A percentile compares a stretch with the other conserved stretches of the same genome.
Conservation (phyloP, 164 flowering plant genomes). For the Chimonanthus praecox region DNA sequence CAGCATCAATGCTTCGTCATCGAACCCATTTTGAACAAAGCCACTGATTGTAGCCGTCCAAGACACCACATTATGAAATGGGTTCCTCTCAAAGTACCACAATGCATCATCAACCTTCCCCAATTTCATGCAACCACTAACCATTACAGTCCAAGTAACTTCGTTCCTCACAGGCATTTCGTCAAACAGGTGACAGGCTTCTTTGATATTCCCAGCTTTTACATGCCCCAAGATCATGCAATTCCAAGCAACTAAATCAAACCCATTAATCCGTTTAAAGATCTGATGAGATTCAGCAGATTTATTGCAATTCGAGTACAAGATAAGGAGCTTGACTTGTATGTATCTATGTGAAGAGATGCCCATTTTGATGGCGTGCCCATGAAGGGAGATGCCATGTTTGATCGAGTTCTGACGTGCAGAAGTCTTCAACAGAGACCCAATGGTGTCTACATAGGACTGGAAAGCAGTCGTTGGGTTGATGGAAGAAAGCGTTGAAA, state of each 20-base stretch:
- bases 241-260: slow-evolving; percentile 25
- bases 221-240: slow-evolving; percentile 14
- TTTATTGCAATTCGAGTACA: slow-evolving; percentile 24
- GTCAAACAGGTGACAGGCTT: slow-evolving; percentile 18
- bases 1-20: slow-evolving; percentile 31
- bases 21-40: slow-evolving; percentile 41
- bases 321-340: slow-evolving; percentile 18
- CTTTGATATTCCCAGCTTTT: slow-evolving; percentile 8
- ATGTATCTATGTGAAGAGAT: slow-evolving; percentile 17
- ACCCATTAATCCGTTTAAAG: slow-evolving; percentile 15
- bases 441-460: slow-evolving; percentile 21
- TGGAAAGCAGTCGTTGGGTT: slow-evolving; percentile 26
- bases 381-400: slow-evolving; percentile 39
- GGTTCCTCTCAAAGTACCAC: slow-evolving; percentile 16
- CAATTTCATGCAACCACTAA: slow-evolving; percentile 21
- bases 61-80: slow-evolving; percentile 21
- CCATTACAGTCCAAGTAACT: slow-evolving; percentile 15
- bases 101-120: slow-evolving; percentile 25
- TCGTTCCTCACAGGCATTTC: slow-evolving; percentile 45
- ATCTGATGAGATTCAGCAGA: slow-evolving; percentile 13
- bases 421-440: slow-evolving; percentile 27
- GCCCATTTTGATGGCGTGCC: slow-evolving; percentile 45
- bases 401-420: slow-evolving; percentile 19
- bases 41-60: slow-evolving; percentile 45
- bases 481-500: slow-evolving; percentile 19